Evolutionary conservation across 768 basidiomycete genomes (phyloP), one percentile per base, ranked within the genome.

Genomic region (Russula virescens): DNA sequence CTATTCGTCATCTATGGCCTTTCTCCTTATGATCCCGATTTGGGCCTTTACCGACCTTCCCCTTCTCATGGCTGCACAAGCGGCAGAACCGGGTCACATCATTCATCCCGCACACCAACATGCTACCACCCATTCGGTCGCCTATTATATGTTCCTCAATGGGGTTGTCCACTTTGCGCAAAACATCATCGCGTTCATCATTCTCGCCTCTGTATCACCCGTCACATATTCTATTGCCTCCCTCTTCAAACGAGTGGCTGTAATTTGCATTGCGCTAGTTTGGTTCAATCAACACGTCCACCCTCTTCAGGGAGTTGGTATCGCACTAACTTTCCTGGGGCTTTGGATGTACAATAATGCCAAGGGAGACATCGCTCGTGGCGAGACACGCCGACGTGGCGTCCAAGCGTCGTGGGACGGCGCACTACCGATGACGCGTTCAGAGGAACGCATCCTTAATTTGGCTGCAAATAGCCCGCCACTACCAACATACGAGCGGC

Each of bases 191-290:
- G 97, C 97, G 34, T 99, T 99, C 77, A 82, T 95, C 72, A 92
- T 99, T 70, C 85, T 99, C 52, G 87, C 96, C 2, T 92, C 91
- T 31, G 96, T 94, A 3, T 98, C 96, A 13, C 96, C 97, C 21
- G 97, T 99, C 68, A 98, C 97, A 0, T 99, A 99, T 76, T 96
- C 93, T 56, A 98, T 99, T 73, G 97, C 97, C 3, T 97, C 94
- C 4, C 85, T 99, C 70, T 85, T 98, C 77, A 99, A 99, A 75
- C 93, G 97, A 26, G 94, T 99, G 59, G 94, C 87, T 50, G 97
- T 99, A 70, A 99, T 99, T 71, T 95, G 94, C 77, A 89, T 98
- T 69, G 97, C 97, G 21, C 91, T 99, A 71, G 79, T 94, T 55
- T 99, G 96, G 96, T 98, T 98, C 78, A 86, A 82, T 60, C 96